Evolutionary conservation across 2,329 filamentous ascomycete species (phyloP), one percentile per base, ranked within the genome.

Genomic region (Huntiella omanensis): DNA sequence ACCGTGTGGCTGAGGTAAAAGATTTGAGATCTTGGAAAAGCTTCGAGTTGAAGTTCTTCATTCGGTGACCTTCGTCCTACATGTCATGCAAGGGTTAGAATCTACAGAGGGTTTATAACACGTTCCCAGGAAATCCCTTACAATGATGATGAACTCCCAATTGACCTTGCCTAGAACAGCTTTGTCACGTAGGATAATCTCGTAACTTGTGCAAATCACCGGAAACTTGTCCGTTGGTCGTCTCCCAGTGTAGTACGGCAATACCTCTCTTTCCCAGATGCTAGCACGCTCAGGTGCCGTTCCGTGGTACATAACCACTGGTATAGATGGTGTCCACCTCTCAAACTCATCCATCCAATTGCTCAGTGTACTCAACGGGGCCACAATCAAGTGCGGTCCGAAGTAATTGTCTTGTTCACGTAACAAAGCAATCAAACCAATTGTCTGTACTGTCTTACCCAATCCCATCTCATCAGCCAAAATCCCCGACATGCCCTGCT

Each of bases 101-200:
- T 38, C 12, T 7, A 10, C 6, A 38, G 16, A n/a, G 13, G 11
- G 16, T 17, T 17, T 16, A 16, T 28, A 28, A 28, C 22, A 7
- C 6, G 22, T 33, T 7, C 12, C 4, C 12, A 6, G 10, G 10
- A 34, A 17, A 5, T 28, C 5, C 61, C 73, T 58, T 62, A 81
- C 80, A 51, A 98, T 93, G 53, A 98, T 91, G 56, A 98, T 95
- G 54, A 94, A 95, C 46, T 92, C 85, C 91, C 91, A 98, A 33
- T 86, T 80, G 48, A 93, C 88, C 48, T 81, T 80, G 0, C 77
- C 77, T 4, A 98, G 64, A 33, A 79, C 79, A 45, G 85, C 80
- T 34, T 83, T 77, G 57, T 98, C 91, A 54, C 85, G 80, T 62
- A 98, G 79, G 46, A 92, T 87, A 57, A 98, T 95, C 58, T 98